Evolutionary conservation across 345 rosid genomes (phyloP).

Genomic region (Litchi chinensis): DNA sequence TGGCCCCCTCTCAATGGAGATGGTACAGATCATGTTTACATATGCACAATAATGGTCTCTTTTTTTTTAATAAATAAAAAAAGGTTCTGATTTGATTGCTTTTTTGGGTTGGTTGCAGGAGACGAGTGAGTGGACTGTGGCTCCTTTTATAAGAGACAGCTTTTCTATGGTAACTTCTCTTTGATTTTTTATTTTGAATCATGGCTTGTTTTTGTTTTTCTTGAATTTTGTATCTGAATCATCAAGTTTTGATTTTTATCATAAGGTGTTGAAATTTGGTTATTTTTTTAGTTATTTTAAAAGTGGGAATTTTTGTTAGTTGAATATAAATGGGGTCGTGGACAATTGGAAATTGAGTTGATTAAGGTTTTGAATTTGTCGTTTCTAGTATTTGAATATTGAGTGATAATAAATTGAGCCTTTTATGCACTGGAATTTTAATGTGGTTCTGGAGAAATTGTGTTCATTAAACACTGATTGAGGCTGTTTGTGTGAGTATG

Average conservation of each 20-base stretch:
- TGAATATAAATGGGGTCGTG: no score
- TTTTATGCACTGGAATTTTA: background rate
- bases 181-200: background rate
- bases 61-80: no score
- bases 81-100: background rate
- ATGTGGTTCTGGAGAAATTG: background rate
- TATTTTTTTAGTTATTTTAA: background rate
- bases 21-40: constrained; percentile 35
- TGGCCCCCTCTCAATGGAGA: constrained; percentile 77
- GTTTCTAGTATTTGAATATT: background rate
- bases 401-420: background rate
- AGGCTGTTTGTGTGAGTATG: background rate
- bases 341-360: background rate
- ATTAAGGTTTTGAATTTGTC: background rate
- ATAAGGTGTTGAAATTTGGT: background rate
- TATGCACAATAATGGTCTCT: background rate
- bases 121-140: constrained; percentile 80
- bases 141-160: constrained; percentile 86
- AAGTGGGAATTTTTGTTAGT: background rate
- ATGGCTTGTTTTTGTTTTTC: background rate
- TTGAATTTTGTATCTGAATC: background rate
- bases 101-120: constrained; percentile 48
- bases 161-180: constrained; percentile 72
- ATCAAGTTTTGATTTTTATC: background rate
- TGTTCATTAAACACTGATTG: background rate